Conservation (phyloP, 805 yeast genomes). For the Metschnikowia dekortorum region DNA sequence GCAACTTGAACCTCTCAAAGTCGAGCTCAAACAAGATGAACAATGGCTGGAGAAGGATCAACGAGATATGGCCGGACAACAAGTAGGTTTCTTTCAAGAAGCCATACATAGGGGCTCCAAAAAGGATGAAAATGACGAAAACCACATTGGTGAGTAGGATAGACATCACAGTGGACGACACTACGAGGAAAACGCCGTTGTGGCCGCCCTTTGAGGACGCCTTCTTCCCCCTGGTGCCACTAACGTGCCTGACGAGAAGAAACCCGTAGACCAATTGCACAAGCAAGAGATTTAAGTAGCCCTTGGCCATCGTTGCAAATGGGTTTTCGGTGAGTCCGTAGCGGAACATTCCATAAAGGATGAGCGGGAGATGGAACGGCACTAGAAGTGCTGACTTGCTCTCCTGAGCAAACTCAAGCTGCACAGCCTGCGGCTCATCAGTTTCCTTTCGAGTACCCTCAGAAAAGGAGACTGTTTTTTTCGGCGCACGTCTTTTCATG, state of each 20-base stretch:
- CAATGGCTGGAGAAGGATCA: slow-evolving; percentile 61
- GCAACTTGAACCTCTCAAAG: slow-evolving; percentile 28
- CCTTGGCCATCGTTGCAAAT: slow-evolving; percentile 20
- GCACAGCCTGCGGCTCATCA: not conserved
- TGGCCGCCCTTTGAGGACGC: slow-evolving; percentile 1
- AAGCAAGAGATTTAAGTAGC: slow-evolving; percentile 22
- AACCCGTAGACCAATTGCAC: slow-evolving; percentile 22
- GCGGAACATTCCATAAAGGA: slow-evolving; percentile 27
- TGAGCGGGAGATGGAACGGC: slow-evolving; percentile 28
- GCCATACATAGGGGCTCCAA: slow-evolving; percentile 77
- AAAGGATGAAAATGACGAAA: slow-evolving; percentile 46
- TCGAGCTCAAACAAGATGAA: slow-evolving; percentile 52
- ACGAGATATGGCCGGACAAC: slow-evolving; percentile 57
- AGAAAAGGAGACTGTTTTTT: slow-evolving; percentile 16
- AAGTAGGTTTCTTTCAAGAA: slow-evolving; percentile 52
- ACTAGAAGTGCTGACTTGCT: slow-evolving; percentile 14
- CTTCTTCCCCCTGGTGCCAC: not conserved
- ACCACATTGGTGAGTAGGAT: slow-evolving; percentile 34
- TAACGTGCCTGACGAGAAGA: slow-evolving; percentile 3
- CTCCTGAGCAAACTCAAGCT: slow-evolving; percentile 7
- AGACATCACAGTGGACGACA: slow-evolving; percentile 21
- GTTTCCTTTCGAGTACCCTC: slow-evolving; percentile 4
- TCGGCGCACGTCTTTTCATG: slow-evolving; percentile 11
- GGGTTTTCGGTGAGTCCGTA: slow-evolving; percentile 27
- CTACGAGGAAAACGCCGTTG: slow-evolving; percentile 11